phyloP scores from a whole-genome alignment of 1,284 basidiomycete species.

The Tremellales sp. region DNA sequence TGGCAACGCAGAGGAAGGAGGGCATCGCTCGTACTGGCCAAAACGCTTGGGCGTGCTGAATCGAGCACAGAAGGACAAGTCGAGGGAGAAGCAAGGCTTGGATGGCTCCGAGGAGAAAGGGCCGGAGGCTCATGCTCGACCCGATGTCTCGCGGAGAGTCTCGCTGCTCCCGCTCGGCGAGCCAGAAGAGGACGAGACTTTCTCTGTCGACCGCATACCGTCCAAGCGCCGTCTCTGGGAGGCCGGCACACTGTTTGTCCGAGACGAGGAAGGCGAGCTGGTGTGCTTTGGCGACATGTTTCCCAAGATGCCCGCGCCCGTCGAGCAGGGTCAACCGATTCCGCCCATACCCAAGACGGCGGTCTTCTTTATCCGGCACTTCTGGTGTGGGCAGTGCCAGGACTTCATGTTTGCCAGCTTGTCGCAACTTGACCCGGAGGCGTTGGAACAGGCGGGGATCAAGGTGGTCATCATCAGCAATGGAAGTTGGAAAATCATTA shows the following conservation, averaged over 20 bases:
- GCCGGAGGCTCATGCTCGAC: no score
- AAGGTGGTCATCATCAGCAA: constrained; percentile 39
- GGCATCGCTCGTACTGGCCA: neutral
- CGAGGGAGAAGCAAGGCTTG: neutral
- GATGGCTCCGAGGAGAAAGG: no score
- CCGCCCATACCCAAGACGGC: constrained; percentile 25
- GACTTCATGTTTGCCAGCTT: constrained; percentile 44
- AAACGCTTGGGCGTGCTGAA: neutral
- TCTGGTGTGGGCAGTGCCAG: constrained; percentile 49
- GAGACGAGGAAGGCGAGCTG: constrained; percentile 34
- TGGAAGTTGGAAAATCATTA: constrained; percentile 46
- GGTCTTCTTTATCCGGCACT: constrained; percentile 44
- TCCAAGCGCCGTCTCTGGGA: constrained; percentile 30
- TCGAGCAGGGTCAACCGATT: neutral
- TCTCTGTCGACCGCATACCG: constrained; percentile 29
- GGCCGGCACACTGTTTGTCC: constrained; percentile 36
- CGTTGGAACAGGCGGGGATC: constrained; percentile 34
- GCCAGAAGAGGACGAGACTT: constrained; percentile 4
- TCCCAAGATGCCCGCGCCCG: constrained; percentile 9
- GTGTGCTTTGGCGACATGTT: constrained; percentile 41
- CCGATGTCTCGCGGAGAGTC: neutral
- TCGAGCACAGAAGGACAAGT: neutral
- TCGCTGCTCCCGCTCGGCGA: neutral
- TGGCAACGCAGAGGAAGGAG: neutral
- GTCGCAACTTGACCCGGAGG: constrained; percentile 34